Evolutionary conservation across 192 early-diverging fungal species (phyloP).

Genomic region (Umbelopsis isabellina): DNA sequence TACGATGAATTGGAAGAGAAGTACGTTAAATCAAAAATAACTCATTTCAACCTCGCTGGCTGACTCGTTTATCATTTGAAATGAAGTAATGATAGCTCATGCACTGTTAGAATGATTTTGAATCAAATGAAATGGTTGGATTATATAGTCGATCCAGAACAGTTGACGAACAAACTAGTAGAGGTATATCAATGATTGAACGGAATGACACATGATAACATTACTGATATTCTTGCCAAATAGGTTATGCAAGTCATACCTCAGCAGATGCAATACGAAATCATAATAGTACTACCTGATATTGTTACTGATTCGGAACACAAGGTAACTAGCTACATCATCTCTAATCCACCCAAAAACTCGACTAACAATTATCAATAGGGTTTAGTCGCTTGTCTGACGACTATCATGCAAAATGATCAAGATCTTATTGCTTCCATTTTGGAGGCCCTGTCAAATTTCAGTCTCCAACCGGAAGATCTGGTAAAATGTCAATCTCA

Average conservation of each 20-base stretch:
- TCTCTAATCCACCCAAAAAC: background rate
- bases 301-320: slow-evolving; percentile 76
- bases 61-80: background rate
- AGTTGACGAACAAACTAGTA: slow-evolving; percentile 63
- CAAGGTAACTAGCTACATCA: slow-evolving; percentile 32
- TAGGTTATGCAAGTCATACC: slow-evolving; percentile 66
- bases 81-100: slow-evolving; percentile 50
- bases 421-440: slow-evolving; percentile 67
- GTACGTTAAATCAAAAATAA: background rate
- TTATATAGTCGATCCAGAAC: slow-evolving; percentile 64
- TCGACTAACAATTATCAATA: slow-evolving; percentile 15
- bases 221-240: background rate
- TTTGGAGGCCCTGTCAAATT: slow-evolving; percentile 71
- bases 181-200: slow-evolving; percentile 47
- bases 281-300: slow-evolving; percentile 74
- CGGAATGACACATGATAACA: background rate
- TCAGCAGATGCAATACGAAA: slow-evolving; percentile 70
- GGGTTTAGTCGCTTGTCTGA: slow-evolving; percentile 60
- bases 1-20: slow-evolving; percentile 50
- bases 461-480: slow-evolving; percentile 54
- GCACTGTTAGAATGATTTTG: slow-evolving; percentile 60
- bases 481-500: slow-evolving; percentile 39
- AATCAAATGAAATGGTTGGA: slow-evolving; percentile 80
- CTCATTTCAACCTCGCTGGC: background rate
- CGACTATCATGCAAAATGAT: slow-evolving; percentile 59